Evolutionary conservation across 176 grass and related monocot species (phyloP), one percentile per base, ranked within the genome.

Genomic region (Oryza glumipatula): DNA sequence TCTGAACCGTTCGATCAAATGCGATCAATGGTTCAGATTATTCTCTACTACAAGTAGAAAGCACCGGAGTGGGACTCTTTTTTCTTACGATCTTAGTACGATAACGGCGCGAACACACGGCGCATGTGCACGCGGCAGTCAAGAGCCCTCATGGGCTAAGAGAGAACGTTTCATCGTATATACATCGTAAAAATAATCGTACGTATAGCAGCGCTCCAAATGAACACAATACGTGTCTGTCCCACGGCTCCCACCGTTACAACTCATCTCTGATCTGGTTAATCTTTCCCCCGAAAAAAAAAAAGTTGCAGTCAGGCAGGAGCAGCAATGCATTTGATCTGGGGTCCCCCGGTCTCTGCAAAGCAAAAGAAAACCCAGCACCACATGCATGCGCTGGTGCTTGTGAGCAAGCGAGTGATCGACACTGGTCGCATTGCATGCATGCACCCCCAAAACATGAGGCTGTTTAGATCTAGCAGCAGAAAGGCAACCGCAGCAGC

Each of bases 401-500:
- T 38, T 6, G 36, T 38, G 36, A 38, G 36, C 36, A 38, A 38
- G 36, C 19, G 54, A 21, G 54, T 9, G 54, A 26, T 26, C 26
- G 26, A 58, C 54, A 58, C 54, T 58, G 19, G 54, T 4, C n/a
- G 39, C 39, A 41, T 41, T 41, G 39, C 39, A 41, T 21, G 48
- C 48, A 52, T 58, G 54, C 54, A n/a, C 54, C 54, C 54, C 58
- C 19, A n/a, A 63, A 63, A 63, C 58, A 63, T 23, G 58, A 23
- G 58, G 19, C 58, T 63, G 58, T 63, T 63, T 63, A 74, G 72
- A 19, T 74, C 74, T 38, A 21, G 74, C 49, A 38, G 32, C 74
- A 58, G 49, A 13, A 76, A 58, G 73, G 48, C 73, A 76, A 41
- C 39, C 30, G 38, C 38, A 15, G 47, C 16, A 17, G 48, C 73